Conservation (phyloP, 768 basidiomycete species). For the Hypsizygus marmoreus region DNA sequence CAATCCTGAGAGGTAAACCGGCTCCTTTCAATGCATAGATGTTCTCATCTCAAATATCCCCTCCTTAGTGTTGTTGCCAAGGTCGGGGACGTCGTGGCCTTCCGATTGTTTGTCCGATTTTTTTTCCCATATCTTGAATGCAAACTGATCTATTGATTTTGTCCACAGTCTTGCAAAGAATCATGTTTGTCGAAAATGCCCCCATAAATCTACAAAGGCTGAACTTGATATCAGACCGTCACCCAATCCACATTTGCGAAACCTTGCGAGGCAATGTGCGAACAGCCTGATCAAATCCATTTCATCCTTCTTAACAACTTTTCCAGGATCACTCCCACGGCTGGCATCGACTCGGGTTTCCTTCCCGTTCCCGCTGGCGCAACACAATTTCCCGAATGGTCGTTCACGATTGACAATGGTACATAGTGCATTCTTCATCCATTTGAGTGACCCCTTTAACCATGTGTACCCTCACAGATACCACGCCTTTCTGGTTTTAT, state of each 20-base stretch:
- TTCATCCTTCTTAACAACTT: background rate
- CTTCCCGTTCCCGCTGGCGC: constrained; percentile 37
- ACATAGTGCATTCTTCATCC: background rate
- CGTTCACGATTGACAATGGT: constrained; percentile 35
- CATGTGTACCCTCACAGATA: constrained; percentile 18
- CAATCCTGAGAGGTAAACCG: constrained; percentile 21
- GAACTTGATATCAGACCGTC: constrained; percentile 29
- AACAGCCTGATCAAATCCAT: background rate
- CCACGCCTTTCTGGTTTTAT: constrained; percentile 57
- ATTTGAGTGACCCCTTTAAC: background rate
- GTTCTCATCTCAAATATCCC: constrained; percentile 2
- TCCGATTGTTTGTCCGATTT: constrained; percentile 40
- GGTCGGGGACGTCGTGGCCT: constrained; percentile 42
- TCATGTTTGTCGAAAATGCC: constrained; percentile 28
- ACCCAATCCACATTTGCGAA: constrained; percentile 42
- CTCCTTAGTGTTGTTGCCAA: constrained; percentile 32
- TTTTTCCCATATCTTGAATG: background rate
- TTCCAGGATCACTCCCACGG: constrained; percentile 20
- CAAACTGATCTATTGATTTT: background rate
- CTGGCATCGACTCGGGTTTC: constrained; percentile 49
- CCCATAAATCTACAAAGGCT: background rate
- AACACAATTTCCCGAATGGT: constrained; percentile 36
- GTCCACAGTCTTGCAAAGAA: constrained; percentile 36
- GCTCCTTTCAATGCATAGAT: no score
- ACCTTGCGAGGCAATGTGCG: constrained; percentile 35